Conservation (phyloP, 2,329 filamentous ascomycete species). For the Uncinocarpus reesii region DNA sequence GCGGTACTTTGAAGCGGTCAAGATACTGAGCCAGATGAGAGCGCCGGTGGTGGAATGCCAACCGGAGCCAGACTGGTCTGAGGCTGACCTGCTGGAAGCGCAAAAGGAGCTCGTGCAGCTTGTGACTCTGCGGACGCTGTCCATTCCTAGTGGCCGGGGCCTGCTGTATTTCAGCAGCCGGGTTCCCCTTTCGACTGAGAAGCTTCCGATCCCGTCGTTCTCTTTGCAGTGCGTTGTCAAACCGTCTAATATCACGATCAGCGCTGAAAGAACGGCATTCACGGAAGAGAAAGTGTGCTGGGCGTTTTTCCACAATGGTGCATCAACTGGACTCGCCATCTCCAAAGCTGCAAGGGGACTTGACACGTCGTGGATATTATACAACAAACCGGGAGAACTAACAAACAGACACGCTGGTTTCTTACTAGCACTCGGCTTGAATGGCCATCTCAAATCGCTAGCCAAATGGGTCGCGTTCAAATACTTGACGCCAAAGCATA, state of each 20-base stretch:
- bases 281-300: slow-evolving; percentile 96
- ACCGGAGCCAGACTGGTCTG: slow-evolving; percentile 65
- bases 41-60: slow-evolving; percentile 68
- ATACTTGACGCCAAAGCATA: slow-evolving; percentile 97
- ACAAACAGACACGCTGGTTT: slow-evolving; percentile 96
- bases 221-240: slow-evolving; percentile 86
- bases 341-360: slow-evolving; percentile 84
- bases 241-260: slow-evolving; percentile 81
- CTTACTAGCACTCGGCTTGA: slow-evolving; percentile 77
- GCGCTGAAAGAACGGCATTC: slow-evolving; percentile 77
- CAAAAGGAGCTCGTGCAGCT: slow-evolving; percentile 85
- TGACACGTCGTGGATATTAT: slow-evolving; percentile 96
- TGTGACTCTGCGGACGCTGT: slow-evolving; percentile 76
- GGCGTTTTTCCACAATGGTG: slow-evolving; percentile 97
- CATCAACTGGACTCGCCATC: slow-evolving; percentile 83
- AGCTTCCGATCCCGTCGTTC: slow-evolving; percentile 80
- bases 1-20: slow-evolving; percentile 74
- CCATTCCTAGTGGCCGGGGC: slow-evolving; percentile 75
- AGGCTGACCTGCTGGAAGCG: slow-evolving; percentile 78
- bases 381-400: slow-evolving; percentile 87
- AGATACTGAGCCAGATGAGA: slow-evolving; percentile 74
- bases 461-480: slow-evolving; percentile 99
- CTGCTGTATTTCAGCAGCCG: slow-evolving; percentile 82
- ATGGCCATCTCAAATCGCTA: slow-evolving; percentile 85
- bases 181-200: slow-evolving; percentile 82